Evolutionary conservation across 768 basidiomycete species (phyloP), one percentile per base, ranked within the genome.

Genomic region (Trametes meyenii): DNA sequence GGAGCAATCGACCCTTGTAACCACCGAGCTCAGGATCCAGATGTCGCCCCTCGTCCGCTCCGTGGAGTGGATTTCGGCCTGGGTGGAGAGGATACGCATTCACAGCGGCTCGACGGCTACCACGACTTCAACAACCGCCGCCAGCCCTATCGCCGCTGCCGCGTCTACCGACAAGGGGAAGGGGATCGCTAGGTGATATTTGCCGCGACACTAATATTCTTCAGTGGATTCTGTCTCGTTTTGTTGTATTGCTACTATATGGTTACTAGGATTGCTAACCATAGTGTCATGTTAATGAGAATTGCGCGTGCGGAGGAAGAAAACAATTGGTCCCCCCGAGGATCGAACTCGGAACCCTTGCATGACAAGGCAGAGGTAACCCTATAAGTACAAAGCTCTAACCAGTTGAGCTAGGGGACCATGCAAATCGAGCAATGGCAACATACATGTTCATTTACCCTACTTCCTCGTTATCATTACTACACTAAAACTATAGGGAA

Each of bases 281-380:
- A 12, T 13, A 14, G n/a, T 42, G 14, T 42, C 3, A 13, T n/a
- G 13, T 3, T 42, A 42, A n/a, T 14, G 4, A 23, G 8, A n/a
- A 45, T 23, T 6, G 13, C 10, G 8, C 14, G 10, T 6, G 2
- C 16, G 35, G 8, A 57, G 6, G 33, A 16, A 4, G 23, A 50
- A 51, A 59, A 48, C 3, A 8, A 36, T 3, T 82, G 80, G 80
- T 81, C 81, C 81, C 80, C 79, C 81, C 81, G 82, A 82, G 81
- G 79, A 79, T 82, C 79, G 81, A 82, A 82, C 81, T 82, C 82
- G 81, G 81, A 81, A 83, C 81, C 81, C 80, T 83, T 83, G 81
- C 81, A 82, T 82, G 58, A 59, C 58, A 60, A 62, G 58, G 70
- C 69, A 53, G 73, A 69, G 74, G 70, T 76, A 82, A 76, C 81